phyloP scores from a whole-genome alignment of 305 asterid genomes.

The Petunia hybrid region DNA sequence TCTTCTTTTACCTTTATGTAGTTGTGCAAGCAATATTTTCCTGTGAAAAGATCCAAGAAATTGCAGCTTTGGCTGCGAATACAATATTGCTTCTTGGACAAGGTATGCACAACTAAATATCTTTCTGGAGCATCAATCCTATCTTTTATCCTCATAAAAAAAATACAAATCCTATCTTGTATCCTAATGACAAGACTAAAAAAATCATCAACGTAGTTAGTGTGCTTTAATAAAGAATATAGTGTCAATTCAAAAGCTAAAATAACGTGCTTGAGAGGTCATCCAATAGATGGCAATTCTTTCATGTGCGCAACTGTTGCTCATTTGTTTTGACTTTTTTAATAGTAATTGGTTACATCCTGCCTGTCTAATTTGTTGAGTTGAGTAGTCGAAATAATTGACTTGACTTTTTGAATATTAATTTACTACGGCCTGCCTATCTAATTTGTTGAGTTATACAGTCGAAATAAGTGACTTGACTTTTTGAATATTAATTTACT shows the following conservation, averaged over 20 bases:
- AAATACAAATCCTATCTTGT: not conserved
- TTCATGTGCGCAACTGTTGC: not conserved
- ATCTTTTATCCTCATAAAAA: not conserved
- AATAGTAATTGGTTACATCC: not conserved
- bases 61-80: conserved; percentile 68
- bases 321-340: not conserved
- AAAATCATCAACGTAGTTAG: conserved; percentile 7
- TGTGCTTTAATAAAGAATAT: not conserved
- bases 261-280: not conserved
- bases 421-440: not conserved
- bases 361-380: not conserved
- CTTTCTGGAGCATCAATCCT: conserved; percentile 4
- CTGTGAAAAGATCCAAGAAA: conserved; percentile 80
- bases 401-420: not conserved
- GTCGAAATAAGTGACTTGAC: not conserved
- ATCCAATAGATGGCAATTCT: conserved; percentile 3
- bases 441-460: not conserved
- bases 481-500: not conserved
- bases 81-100: conserved; percentile 78
- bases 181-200: not conserved
- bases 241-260: not conserved
- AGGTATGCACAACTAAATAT: conserved; percentile 55
- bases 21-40: conserved; percentile 71
- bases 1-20: conserved; percentile 40
- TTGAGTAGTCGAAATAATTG: not conserved